Evolutionary conservation across 768 basidiomycete species (phyloP).

Genomic region (Hericium rajendrae): DNA sequence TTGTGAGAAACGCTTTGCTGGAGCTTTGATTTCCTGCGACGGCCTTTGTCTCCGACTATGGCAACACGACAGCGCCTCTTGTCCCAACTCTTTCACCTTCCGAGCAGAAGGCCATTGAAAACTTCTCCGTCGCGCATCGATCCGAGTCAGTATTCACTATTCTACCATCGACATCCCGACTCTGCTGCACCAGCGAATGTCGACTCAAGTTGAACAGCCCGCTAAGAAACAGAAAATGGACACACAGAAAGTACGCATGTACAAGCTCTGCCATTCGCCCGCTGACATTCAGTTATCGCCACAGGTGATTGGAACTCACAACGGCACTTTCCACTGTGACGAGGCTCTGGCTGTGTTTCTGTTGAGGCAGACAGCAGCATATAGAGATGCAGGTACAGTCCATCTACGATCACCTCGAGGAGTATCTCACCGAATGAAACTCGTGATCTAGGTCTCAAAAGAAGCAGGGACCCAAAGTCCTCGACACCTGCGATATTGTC

Average conservation of each 20-base stretch:
- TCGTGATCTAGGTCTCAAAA: conserved; percentile 37
- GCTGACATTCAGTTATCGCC: neutral
- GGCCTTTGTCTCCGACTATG: too few species aligned
- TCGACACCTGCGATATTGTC: conserved; percentile 84
- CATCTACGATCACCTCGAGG: neutral
- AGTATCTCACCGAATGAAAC: neutral
- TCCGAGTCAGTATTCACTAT: too few species aligned
- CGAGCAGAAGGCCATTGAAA: too few species aligned
- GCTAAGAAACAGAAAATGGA: conserved; percentile 37
- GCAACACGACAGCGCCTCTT: too few species aligned
- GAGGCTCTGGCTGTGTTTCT: conserved; percentile 93
- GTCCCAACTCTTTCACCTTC: too few species aligned
- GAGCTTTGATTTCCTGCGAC: too few species aligned
- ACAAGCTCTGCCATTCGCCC: neutral
- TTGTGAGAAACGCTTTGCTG: too few species aligned
- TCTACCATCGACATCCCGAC: too few species aligned
- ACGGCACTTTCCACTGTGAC: conserved; percentile 94
- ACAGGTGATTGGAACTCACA: conserved; percentile 87
- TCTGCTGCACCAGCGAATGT: conserved; percentile 6
- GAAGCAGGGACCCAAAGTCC: conserved; percentile 63
- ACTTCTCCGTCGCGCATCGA: too few species aligned
- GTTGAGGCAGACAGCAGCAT: conserved; percentile 66
- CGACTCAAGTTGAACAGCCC: conserved; percentile 18
- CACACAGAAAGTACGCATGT: conserved; percentile 23
- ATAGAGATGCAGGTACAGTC: conserved; percentile 59